Percentiles rank a stretch among this genome's conserved stretches.
These are phyloP conservation scores for Agrocybe pediades DNA, from an alignment of 768 basidiomycete species.

Conservation along the genomic window DNA sequence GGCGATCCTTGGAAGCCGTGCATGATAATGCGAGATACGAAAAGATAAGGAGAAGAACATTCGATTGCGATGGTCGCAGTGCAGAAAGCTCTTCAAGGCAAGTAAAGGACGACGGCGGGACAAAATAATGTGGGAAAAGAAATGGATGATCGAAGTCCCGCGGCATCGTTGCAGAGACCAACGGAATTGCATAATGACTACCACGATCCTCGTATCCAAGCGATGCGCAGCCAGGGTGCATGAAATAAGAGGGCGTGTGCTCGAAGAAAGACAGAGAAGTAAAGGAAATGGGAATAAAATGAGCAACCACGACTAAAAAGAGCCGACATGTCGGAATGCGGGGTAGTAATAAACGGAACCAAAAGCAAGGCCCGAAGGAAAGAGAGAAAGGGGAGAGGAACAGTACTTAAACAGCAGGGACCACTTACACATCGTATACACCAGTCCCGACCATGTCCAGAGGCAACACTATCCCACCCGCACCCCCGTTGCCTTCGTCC, in stretches of 20 bases:
- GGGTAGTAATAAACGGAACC: not conserved
- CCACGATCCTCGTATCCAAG: too few species aligned
- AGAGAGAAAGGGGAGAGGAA: not conserved
- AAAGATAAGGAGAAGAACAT: not conserved
- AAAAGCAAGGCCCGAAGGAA: constrained; percentile 5
- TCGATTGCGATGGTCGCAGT: not conserved
- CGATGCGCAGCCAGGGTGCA: not conserved
- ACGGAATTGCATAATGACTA: not conserved
- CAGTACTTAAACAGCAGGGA: too few species aligned
- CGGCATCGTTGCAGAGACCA: not conserved
- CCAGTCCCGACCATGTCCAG: constrained; percentile 56
- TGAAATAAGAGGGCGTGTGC: not conserved
- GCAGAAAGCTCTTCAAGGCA: not conserved
- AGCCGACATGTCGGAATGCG: constrained; percentile 1
- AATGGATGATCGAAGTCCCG: not conserved
- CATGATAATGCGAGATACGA: not conserved
- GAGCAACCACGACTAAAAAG: not conserved
- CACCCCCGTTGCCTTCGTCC: constrained; percentile 45
- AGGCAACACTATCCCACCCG: constrained; percentile 58
- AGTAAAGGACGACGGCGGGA: not conserved
- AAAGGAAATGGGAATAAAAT: too few species aligned
- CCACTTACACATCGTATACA: constrained; percentile 51
- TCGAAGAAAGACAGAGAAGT: not conserved
- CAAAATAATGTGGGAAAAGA: not conserved
- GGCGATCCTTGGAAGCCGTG: not conserved